These are phyloP conservation scores for Meyerozyma athensensis DNA, from an alignment of 1,139 yeast genomes.

Conservation along the genomic window DNA sequence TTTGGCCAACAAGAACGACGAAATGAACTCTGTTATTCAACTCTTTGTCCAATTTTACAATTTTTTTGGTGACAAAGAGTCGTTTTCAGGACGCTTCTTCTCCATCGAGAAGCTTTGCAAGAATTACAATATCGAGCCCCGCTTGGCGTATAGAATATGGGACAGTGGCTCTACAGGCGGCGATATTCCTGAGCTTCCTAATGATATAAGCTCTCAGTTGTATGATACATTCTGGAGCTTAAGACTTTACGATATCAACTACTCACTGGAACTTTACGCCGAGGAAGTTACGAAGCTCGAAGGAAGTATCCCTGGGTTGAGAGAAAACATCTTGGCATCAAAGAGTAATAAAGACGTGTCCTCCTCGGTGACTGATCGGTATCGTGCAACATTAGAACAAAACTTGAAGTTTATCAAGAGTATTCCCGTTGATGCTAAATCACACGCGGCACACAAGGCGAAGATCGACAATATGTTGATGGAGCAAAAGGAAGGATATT, in stretches of 20 bases:
- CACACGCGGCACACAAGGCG: conserved; percentile 24
- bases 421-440: conserved; percentile 23
- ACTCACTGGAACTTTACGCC: conserved; percentile 47
- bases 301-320: conserved; percentile 27
- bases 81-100: conserved; percentile 35
- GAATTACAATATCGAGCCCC: conserved; percentile 50
- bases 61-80: conserved; percentile 39
- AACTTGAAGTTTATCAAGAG: conserved; percentile 20
- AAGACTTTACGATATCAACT: conserved; percentile 69
- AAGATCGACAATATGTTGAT: conserved; percentile 11
- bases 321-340: conserved; percentile 26
- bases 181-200: conserved; percentile 17
- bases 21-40: conserved; percentile 59
- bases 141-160: conserved; percentile 82
- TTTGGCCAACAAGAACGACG: conserved; percentile 68
- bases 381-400: conserved; percentile 25
- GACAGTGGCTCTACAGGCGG: conserved; percentile 34
- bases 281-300: conserved; percentile 39
- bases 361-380: conserved; percentile 20
- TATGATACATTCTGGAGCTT: conserved; percentile 71
- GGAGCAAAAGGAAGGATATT: conserved; percentile 9
- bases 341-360: conserved; percentile 28
- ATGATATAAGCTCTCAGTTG: conserved; percentile 26
- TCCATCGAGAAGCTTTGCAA: conserved; percentile 43
- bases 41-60: conserved; percentile 58